Evolutionary conservation across 345 rosid species (phyloP).

Genomic region (Odontarrhena argentea): DNA sequence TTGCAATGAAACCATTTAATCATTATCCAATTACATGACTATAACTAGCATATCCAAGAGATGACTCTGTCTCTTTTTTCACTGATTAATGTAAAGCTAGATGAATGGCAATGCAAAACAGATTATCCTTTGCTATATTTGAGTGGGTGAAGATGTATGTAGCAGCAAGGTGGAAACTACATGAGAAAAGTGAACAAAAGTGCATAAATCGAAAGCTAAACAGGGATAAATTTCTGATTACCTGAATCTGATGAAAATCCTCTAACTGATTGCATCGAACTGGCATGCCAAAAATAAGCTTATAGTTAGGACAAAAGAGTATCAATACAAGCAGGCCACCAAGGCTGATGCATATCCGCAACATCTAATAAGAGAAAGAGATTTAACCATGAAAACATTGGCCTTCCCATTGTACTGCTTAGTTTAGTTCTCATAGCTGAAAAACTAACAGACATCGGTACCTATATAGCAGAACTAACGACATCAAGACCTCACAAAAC

Average conservation of each 20-base stretch:
- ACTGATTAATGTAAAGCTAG: background rate
- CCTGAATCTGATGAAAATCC: conserved; percentile 86
- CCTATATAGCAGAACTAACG: conserved; percentile 42
- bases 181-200: conserved; percentile 13
- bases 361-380: conserved; percentile 22
- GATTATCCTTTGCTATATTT: background rate
- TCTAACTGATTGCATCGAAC: conserved; percentile 59
- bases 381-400: conserved; percentile 45
- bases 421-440: conserved; percentile 41
- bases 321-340: background rate
- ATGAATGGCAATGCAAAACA: background rate
- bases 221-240: conserved; percentile 29
- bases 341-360: conserved; percentile 7
- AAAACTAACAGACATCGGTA: conserved; percentile 40
- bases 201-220: background rate
- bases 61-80: background rate
- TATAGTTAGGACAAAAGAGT: background rate
- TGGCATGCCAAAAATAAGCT: conserved; percentile 34
- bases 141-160: background rate
- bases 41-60: background rate
- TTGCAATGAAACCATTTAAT: conserved; percentile 8
- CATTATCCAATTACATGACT: background rate
- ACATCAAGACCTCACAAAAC: conserved; percentile 8
- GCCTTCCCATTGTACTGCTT: conserved; percentile 45
- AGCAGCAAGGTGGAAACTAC: conserved; percentile 7